Evolutionary conservation across 352 stramenopile species (phyloP), one percentile per base, ranked within the genome.

Genomic region (Phytophthora podocarpi): DNA sequence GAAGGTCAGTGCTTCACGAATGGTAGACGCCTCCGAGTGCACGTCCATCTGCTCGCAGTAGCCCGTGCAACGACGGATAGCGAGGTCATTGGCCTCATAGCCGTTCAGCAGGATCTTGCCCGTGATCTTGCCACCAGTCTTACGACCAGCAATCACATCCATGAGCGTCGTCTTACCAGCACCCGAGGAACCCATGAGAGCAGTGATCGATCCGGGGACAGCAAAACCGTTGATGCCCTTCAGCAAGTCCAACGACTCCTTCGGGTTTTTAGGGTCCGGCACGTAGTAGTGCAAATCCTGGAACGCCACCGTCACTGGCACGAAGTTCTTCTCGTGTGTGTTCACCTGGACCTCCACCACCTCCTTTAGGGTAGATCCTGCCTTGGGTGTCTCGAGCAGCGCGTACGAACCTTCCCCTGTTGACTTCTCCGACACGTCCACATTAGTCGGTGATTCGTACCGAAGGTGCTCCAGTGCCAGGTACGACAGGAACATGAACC

Each of bases 401-500:
- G 45, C 60, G 53, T 64, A 59, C n/a, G 40, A 52, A 4, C 59
- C 36, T 12, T 64, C 28, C 18, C 57, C 37, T 11, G 54, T 37
- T 2, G 20, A 2, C 30, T 64, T 52, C 11, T 69, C 71, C 16
- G 59, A 45, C 20, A 72, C 70, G 49, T 74, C 59, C 34, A 67
- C 49, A 15, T 62, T 61, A 35, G 66, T 55, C 5, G 62, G 62
- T 5, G 27, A 37, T 32, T 70, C 62, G 54, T 70, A 63, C 16
- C 62, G 58, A 5, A 54, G 7, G 48, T 66, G 67, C 48, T 74
- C 67, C 2, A 83, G 56, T 18, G 32, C 40, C 10, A 81, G 7
- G 23, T 47, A 70, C 16, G 71, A 59, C 15, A 84, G 23, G 31
- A 65, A 26, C 50, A 67, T 62, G 36, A 85, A 67, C 12, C 74